Evolutionary conservation across 768 basidiomycete species (phyloP).

Genomic region (Lactarius deliciosus): DNA sequence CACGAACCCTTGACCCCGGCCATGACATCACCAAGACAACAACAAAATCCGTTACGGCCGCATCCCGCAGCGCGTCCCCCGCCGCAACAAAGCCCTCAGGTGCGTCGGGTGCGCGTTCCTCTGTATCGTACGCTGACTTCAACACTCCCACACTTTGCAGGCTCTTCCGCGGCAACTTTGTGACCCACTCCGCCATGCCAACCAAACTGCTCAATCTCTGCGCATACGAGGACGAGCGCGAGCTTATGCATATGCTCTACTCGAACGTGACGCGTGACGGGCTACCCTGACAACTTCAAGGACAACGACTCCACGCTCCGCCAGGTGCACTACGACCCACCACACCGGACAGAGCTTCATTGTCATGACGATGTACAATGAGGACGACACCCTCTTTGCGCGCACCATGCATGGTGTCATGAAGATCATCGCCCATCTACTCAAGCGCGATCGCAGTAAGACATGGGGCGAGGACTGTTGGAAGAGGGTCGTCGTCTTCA

Average conservation of each 20-base stretch:
- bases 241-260: constrained; percentile 96
- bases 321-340: constrained; percentile 86
- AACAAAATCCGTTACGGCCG: constrained; percentile 81
- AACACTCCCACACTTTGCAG: constrained; percentile 35
- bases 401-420: constrained; percentile 84
- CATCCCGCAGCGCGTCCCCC: constrained; percentile 86
- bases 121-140: not conserved
- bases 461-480: constrained; percentile 98
- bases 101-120: constrained; percentile 65
- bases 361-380: constrained; percentile 93
- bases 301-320: constrained; percentile 80
- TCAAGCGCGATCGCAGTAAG: constrained; percentile 83
- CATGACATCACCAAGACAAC: constrained; percentile 17
- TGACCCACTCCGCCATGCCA: constrained; percentile 77
- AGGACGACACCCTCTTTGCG: constrained; percentile 59
- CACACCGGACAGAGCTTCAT: constrained; percentile 75
- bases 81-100: constrained; percentile 91
- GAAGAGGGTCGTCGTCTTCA: constrained; percentile 93
- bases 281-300: constrained; percentile 89
- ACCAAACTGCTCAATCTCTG: constrained; percentile 70
- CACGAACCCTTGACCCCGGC: too few species aligned
- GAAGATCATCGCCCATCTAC: constrained; percentile 88
- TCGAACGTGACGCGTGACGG: constrained; percentile 92
- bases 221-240: constrained; percentile 69
- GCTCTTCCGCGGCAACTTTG: constrained; percentile 90